Evolutionary conservation across 371 early-diverging fungal genomes (phyloP).

Genomic region (Fennellomyces sp.): DNA sequence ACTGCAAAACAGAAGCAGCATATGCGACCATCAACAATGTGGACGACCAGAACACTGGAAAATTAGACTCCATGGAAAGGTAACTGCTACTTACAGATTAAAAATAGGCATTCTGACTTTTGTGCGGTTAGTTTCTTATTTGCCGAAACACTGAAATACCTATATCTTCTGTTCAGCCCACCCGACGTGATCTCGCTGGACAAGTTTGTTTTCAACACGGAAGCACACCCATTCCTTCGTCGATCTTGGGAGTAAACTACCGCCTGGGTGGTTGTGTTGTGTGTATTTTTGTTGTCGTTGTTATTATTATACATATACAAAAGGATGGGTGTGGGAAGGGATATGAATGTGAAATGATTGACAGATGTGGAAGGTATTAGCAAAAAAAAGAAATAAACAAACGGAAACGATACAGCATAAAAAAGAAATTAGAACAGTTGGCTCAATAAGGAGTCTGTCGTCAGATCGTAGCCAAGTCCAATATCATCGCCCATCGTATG

Average conservation of each 20-base stretch:
- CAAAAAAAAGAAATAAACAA: not conserved
- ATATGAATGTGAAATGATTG: conserved; percentile 3
- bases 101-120: not conserved
- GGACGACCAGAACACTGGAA: conserved; percentile 34
- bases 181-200: conserved; percentile 69
- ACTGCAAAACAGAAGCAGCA: conserved; percentile 60
- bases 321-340: not conserved
- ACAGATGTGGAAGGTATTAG: conserved; percentile 1
- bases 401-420: not conserved
- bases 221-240: conserved; percentile 67
- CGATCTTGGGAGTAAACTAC: conserved; percentile 12
- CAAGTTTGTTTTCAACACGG: conserved; percentile 76
- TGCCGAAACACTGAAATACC: conserved; percentile 89
- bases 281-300: not conserved
- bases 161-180: conserved; percentile 75
- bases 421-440: conserved; percentile 6
- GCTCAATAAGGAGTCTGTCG: conserved; percentile 7
- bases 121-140: conserved; percentile 68
- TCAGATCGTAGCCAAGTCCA: not conserved
- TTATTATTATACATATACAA: conserved; percentile 13
- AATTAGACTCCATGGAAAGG: conserved; percentile 54
- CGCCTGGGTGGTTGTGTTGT: conserved; percentile 3
- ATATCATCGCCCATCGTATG: not conserved
- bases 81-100: conserved; percentile 9
- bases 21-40: conserved; percentile 68